These are phyloP conservation scores for Atkinsonella hypoxylon DNA, from an alignment of 2,329 filamentous ascomycete genomes.

Conservation along the genomic window DNA sequence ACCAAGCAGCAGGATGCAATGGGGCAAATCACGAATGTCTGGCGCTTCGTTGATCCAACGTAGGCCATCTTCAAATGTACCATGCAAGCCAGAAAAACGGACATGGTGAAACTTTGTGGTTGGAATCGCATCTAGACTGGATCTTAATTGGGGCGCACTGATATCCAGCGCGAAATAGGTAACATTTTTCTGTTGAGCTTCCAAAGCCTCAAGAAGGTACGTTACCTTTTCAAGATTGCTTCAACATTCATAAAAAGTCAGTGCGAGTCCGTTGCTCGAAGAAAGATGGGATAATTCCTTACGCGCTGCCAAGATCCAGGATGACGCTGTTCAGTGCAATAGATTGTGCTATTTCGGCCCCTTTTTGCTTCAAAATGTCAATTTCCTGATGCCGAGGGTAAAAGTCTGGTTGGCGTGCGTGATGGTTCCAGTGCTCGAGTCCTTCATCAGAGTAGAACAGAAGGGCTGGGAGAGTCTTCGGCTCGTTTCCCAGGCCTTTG, in stretches of 20 bases:
- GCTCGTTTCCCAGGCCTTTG: neutral
- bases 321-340: neutral
- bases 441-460: slow-evolving; percentile 2
- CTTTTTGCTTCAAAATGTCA: neutral
- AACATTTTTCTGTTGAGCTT: neutral
- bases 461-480: neutral
- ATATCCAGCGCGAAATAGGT: neutral
- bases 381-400: slow-evolving; percentile 2
- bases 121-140: neutral
- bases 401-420: slow-evolving; percentile 1
- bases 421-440: slow-evolving; percentile 3
- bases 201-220: neutral
- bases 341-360: neutral
- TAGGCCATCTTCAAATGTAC: slow-evolving; percentile 1
- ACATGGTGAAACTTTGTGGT: neutral
- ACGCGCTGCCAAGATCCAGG: neutral
- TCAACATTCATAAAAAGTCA: neutral
- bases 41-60: slow-evolving; percentile 1
- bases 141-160: neutral
- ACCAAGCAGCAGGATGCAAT: slow-evolving; percentile 1
- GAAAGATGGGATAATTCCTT: neutral
- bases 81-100: neutral
- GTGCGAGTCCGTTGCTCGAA: neutral
- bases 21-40: neutral
- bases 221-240: neutral